Conservation (phyloP, 306 rosid genomes). For the Casuarina equisetifolia region DNA sequence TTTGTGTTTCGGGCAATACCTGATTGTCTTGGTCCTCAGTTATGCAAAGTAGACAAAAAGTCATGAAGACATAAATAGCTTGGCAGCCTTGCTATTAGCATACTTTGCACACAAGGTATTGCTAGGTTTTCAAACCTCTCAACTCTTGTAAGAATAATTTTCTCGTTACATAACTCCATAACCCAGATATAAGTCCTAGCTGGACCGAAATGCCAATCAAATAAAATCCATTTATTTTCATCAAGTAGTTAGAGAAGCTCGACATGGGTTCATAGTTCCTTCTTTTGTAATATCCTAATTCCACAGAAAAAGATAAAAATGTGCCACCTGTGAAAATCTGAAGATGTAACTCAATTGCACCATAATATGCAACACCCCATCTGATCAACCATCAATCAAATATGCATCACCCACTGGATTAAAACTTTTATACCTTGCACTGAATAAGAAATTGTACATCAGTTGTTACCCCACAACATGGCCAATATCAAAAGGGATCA, state of each 20-base stretch:
- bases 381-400: too few relatives aligned
- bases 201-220: too few relatives aligned
- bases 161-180: too few relatives aligned
- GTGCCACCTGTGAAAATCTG: background rate
- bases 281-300: too few relatives aligned
- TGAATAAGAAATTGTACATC: background rate
- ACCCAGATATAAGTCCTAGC: too few relatives aligned
- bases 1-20: too few relatives aligned
- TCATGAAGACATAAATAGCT: background rate
- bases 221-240: too few relatives aligned
- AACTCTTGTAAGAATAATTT: too few relatives aligned
- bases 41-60: background rate
- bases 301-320: background rate
- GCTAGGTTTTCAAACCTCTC: too few relatives aligned
- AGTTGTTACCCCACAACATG: background rate
- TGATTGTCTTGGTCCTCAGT: background rate
- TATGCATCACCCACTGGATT: background rate
- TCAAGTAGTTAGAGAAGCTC: too few relatives aligned
- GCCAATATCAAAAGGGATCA: constrained; percentile 3
- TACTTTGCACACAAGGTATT: too few relatives aligned
- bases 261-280: too few relatives aligned
- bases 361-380: background rate
- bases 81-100: background rate
- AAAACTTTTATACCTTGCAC: background rate
- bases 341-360: background rate